Evolutionary conservation across 768 basidiomycete species (phyloP), one percentile per base, ranked within the genome.

Genomic region (Psilocybe sp.): DNA sequence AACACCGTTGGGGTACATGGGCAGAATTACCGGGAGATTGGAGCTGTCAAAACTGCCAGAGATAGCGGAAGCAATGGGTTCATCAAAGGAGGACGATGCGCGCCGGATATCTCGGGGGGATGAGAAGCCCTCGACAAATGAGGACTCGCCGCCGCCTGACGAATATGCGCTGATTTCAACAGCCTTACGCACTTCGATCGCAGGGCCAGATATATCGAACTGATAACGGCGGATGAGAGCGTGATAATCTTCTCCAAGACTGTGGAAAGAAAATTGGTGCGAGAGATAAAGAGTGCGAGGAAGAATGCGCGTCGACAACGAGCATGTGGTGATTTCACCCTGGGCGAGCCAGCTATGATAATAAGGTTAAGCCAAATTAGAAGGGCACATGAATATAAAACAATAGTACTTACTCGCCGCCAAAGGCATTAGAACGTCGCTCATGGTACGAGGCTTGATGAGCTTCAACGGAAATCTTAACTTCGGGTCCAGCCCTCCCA

Each of bases 261-360:
- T 77, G 57, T 81, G 77, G 72, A 96, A 96, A 10, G 84, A 74
- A 63, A 96, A 91, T 52, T 95, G 91, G 56, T 92, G 89, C 0
- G 84, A 81, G 14, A 91, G 82, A 65, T 96, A 96, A 28, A 97
- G 76, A 0, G 89, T 76, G 0, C 84, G 78, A 5, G 92, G 88
- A 0, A 89, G 75, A 33, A 90, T 71, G 1, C 66, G 71, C 0
- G 76, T 70, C 1, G 83, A 80, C 4, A 68, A 72, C 1, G 87
- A 82, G 61, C 66, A 81, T 0, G 90, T 92, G 43, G 87, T 87
- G 4, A 96, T 77, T 63, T 97, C 94, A 0, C 90, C 92, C 38
- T 85, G 81, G 0, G 91, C 77, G 4, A 95, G 76, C 68, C 79
- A 85, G 54, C 86, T 90, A 23, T n/a, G n/a, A n/a, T n/a, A n/a